Conservation (phyloP, 345 rosid species). For the Rhodomyrtus tomentosa region DNA sequence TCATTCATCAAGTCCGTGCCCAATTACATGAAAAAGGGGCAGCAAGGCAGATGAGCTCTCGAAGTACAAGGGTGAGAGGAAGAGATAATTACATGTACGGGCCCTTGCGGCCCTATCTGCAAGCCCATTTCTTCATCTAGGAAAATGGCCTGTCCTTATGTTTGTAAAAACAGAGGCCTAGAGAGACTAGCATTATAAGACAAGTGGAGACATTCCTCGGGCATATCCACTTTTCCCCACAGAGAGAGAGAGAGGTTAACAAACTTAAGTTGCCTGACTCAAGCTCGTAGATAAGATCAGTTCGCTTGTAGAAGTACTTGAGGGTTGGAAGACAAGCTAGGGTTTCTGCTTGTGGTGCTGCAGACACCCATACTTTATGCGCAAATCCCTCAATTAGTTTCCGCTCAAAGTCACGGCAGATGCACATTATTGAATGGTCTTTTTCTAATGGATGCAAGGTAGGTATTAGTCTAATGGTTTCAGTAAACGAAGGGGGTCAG, state of each 20-base stretch:
- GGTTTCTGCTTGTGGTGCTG: background rate
- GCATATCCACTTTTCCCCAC: background rate
- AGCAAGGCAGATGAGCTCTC: background rate
- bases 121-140: background rate
- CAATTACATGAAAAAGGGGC: background rate
- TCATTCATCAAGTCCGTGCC: background rate
- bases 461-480: background rate
- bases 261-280: background rate
- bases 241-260: accelerated
- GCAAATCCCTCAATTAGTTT: background rate
- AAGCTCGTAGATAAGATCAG: background rate
- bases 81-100: background rate
- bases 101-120: background rate
- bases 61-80: background rate
- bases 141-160: background rate
- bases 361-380: background rate
- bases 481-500: background rate
- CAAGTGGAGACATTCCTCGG: background rate
- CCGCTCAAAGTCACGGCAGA: background rate
- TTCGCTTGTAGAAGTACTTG: background rate
- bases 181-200: background rate
- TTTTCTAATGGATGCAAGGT: background rate
- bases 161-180: background rate
- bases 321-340: background rate
- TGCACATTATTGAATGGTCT: background rate